A percentile compares a stretch with the other conserved stretches of the same genome.
Conservation (phyloP, 192 early-diverging fungal genomes). For the Coemansia interrupta region DNA sequence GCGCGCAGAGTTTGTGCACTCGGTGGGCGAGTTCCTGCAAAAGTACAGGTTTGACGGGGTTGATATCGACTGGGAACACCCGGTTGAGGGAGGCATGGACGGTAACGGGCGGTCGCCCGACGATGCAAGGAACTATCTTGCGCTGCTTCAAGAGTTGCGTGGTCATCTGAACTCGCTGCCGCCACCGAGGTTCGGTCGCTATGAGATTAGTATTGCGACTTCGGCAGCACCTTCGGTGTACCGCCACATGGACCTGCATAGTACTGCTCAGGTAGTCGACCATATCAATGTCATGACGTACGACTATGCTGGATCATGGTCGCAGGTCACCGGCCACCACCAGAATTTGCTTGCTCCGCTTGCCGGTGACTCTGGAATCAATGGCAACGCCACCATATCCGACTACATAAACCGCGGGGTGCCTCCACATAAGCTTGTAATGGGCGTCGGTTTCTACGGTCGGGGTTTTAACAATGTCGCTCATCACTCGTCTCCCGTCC, state of each 20-base stretch:
- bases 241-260: constrained; percentile 57
- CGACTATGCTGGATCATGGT: constrained; percentile 71
- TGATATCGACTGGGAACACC: constrained; percentile 81
- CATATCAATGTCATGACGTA: constrained; percentile 92
- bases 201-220: constrained; percentile 68
- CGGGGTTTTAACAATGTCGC: constrained; percentile 86
- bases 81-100: constrained; percentile 60
- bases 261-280: constrained; percentile 67
- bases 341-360: constrained; percentile 71
- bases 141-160: constrained; percentile 71
- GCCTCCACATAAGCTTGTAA: constrained; percentile 76
- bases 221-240: constrained; percentile 64
- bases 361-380: constrained; percentile 59
- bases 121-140: constrained; percentile 78
- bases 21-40: constrained; percentile 45
- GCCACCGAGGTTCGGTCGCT: constrained; percentile 47
- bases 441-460: constrained; percentile 90
- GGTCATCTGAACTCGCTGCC: constrained; percentile 56
- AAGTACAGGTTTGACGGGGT: constrained; percentile 54
- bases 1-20: constrained; percentile 61
- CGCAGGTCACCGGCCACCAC: constrained; percentile 73
- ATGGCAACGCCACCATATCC: constrained; percentile 63
- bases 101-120: constrained; percentile 60
- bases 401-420: constrained; percentile 71
- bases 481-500: constrained; percentile 41